Evolutionary conservation across 495 filamentous ascomycete species (phyloP).

Genomic region (Neurospora cerealis): DNA sequence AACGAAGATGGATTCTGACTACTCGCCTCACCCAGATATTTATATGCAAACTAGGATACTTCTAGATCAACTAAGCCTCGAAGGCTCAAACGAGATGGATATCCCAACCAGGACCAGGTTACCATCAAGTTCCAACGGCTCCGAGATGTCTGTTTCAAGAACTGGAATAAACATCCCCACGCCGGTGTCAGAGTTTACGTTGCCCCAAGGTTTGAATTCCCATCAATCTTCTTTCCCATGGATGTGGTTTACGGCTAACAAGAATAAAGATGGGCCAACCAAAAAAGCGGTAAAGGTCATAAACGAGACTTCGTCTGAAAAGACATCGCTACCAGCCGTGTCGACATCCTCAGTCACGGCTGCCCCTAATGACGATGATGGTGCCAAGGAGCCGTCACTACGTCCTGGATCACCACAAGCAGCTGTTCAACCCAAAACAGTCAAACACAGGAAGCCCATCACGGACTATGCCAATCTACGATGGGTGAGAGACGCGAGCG

Average conservation of each 20-base stretch:
- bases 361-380: not conserved
- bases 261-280: not conserved
- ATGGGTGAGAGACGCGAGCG: not conserved
- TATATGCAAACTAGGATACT: not conserved
- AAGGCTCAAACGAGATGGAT: not conserved
- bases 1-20: not conserved
- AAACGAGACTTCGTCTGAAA: not conserved
- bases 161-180: not conserved
- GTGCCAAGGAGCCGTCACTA: not conserved
- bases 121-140: not conserved
- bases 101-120: not conserved
- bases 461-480: not conserved
- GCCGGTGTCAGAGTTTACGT: not conserved
- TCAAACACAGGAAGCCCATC: not conserved
- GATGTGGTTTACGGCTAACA: not conserved
- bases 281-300: not conserved
- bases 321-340: not conserved
- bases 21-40: not conserved
- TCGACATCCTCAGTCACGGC: not conserved
- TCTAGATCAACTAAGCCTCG: not conserved
- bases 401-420: not conserved
- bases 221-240: too few species aligned
- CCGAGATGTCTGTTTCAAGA: not conserved
- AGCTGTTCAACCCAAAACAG: not conserved
- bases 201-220: not conserved